A percentile compares a stretch with the other conserved stretches of the same genome.
Conservation (phyloP, 768 basidiomycete genomes). For the Boletus rubroflammeus region DNA sequence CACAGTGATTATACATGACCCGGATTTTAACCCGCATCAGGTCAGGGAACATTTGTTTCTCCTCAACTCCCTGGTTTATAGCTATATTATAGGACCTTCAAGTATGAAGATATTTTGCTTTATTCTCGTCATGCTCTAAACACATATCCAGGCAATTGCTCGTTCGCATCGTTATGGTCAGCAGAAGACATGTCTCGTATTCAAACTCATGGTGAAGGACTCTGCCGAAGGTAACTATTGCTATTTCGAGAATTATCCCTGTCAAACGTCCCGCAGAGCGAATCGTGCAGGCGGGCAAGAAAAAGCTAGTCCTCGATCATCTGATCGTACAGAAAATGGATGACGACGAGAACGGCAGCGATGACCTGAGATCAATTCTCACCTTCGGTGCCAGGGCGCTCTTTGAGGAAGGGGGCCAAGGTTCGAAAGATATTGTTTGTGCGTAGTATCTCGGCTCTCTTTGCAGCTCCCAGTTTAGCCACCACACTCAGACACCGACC, state of each 20-base stretch:
- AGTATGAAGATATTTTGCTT: constrained; percentile 43
- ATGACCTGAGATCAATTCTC: constrained; percentile 85
- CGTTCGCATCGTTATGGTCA: constrained; percentile 95
- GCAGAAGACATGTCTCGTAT: constrained; percentile 89
- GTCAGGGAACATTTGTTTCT: constrained; percentile 35
- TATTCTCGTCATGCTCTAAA: constrained; percentile 6
- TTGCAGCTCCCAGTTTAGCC: neutral
- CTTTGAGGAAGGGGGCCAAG: constrained; percentile 61
- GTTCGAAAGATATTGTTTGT: constrained; percentile 69
- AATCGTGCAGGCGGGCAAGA: constrained; percentile 91
- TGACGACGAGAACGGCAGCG: constrained; percentile 67
- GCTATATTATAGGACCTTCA: constrained; percentile 65
- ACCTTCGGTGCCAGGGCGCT: constrained; percentile 85
- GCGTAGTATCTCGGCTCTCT: constrained; percentile 19
- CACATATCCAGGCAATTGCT: constrained; percentile 72
- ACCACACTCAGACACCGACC: constrained; percentile 56
- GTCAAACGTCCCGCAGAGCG: constrained; percentile 54
- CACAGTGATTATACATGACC: constrained; percentile 90
- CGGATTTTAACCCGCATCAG: constrained; percentile 98
- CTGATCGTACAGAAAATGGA: constrained; percentile 96
- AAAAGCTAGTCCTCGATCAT: constrained; percentile 92
- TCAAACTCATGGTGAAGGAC: constrained; percentile 94
- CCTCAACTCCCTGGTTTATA: constrained; percentile 10
- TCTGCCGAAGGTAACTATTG: constrained; percentile 73
- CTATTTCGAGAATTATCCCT: neutral